Evolutionary conservation across 495 filamentous ascomycete genomes (phyloP).

Genomic region (Aspergillus panamensis): DNA sequence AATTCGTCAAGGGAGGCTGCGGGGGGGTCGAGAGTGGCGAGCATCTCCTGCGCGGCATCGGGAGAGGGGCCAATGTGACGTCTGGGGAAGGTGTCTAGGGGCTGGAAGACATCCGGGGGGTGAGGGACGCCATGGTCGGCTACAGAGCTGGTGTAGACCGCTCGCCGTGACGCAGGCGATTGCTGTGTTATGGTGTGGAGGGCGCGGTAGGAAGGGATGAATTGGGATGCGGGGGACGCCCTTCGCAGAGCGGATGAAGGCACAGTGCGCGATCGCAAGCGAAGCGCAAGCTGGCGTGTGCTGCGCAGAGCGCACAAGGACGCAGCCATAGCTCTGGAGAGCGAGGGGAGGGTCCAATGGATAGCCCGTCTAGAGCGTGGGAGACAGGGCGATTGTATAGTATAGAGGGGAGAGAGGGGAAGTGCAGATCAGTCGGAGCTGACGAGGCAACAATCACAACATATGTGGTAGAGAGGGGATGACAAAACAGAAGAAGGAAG

Average conservation of each 20-base stretch:
- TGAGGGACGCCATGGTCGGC: conserved; percentile 43
- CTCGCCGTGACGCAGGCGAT: conserved; percentile 27
- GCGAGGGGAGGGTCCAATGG: conserved; percentile 2
- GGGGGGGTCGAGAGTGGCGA: conserved; percentile 74
- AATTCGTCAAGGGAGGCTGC: conserved; percentile 77
- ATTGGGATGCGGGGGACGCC: conserved; percentile 28
- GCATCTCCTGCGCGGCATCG: conserved; percentile 70
- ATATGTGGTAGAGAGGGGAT: neutral
- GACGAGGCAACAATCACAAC: conserved; percentile 1
- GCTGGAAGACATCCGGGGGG: conserved; percentile 44
- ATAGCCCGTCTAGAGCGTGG: neutral
- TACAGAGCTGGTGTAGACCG: conserved; percentile 42
- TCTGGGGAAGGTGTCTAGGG: conserved; percentile 67
- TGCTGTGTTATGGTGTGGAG: conserved; percentile 30
- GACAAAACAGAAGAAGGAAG: conserved; percentile 6
- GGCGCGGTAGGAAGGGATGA: conserved; percentile 27
- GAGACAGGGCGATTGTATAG: neutral
- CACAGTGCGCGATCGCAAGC: conserved; percentile 32
- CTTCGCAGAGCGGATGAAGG: conserved; percentile 29
- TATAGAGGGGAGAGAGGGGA: conserved; percentile 2
- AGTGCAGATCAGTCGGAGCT: no score
- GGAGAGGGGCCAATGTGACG: conserved; percentile 94
- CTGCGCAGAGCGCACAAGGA: conserved; percentile 43
- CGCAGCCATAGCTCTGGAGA: conserved; percentile 36
- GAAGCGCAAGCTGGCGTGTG: conserved; percentile 41